Base-by-base conservation (phyloP, 1,139 yeast species). In the Torulaspora pretoriensis region DNA sequence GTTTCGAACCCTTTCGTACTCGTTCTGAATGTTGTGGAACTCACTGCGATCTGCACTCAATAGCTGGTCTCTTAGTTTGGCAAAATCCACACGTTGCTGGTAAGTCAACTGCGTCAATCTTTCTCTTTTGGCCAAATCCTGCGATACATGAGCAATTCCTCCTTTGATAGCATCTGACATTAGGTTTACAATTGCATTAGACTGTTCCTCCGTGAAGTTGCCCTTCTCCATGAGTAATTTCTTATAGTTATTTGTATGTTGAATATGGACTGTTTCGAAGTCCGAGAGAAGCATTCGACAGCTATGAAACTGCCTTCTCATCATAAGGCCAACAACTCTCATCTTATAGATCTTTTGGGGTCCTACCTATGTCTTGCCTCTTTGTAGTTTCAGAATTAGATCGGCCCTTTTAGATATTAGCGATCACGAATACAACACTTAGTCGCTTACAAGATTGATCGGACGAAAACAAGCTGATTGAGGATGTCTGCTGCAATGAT, bases 31-130 rank as follows among this genome's bases (percentile, higher is more conserved):
- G 41, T 80, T 77, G 45, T 86, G 83, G 58, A 87, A 84, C 57
- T 92, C 97, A 10, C 89, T 77, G 62, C 83, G 81, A 68, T 92
- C 98, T 69, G 87, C 78, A 37, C 90, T 82, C 60, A 86, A 90
- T 43, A 90, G 73, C 64, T 90, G 97, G 29, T 95, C 95, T 63
- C 89, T 84, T 49, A 90, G 75, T 63, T 90, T 90, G 36, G 96
- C 95, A 73, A 92, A 92, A 65, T 90, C 97, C 26, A 92, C 97
- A 59, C 92, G 87, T 59, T 92, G 98, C 61, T 90, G 96, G 65
- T 92, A 92, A 6, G 96, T 83, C 55, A 90, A 78, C 50, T 92
- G 81, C 14, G 88, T 80, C 39, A 90, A 73, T 35, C 82, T 80
- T 56, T 89, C 96, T 56, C 87, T 83, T 30, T 89, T 79, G 13